Evolutionary conservation across 345 rosid species (phyloP).

Genomic region (Luvunga scandens): DNA sequence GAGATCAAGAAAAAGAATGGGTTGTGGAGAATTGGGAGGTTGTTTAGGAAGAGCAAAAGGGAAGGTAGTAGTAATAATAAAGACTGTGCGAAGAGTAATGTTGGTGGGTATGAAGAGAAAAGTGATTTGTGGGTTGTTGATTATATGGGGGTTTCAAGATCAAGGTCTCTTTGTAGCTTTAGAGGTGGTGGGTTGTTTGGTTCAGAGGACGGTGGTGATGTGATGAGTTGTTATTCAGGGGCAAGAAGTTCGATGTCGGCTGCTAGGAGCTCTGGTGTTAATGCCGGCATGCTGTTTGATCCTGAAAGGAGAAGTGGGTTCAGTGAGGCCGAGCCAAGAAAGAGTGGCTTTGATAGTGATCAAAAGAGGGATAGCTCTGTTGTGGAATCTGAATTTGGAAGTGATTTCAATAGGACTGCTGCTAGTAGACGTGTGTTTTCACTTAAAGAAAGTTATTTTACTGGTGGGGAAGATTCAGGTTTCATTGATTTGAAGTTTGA

Average conservation of each 20-base stretch:
- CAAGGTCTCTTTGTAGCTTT: conserved; percentile 89
- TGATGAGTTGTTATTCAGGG: conserved; percentile 48
- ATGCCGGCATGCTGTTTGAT: conserved; percentile 59
- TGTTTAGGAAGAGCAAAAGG: conserved; percentile 60
- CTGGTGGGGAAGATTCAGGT: conserved; percentile 71
- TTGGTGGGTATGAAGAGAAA: conserved; percentile 46
- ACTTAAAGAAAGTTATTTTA: conserved; percentile 67
- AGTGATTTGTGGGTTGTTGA: conserved; percentile 82
- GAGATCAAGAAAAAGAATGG: conserved; percentile 82
- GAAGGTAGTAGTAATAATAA: conserved; percentile 17
- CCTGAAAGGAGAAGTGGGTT: conserved; percentile 83
- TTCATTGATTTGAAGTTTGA: conserved; percentile 91
- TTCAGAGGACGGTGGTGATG: conserved; percentile 67
- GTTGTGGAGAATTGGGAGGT: conserved; percentile 72
- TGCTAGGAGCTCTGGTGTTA: conserved; percentile 82
- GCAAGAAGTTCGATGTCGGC: conserved; percentile 66
- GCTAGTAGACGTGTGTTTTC: conserved; percentile 61
- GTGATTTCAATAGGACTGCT: conserved; percentile 17
- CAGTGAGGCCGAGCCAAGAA: conserved; percentile 59
- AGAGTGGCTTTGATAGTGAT: conserved; percentile 44
- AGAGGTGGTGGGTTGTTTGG: conserved; percentile 64
- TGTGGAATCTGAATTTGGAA: conserved; percentile 27
- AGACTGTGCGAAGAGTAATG: conserved; percentile 34
- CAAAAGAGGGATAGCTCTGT: conserved; percentile 27
- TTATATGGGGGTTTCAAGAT: conserved; percentile 70